A percentile compares a stretch with the other conserved stretches of the same genome.
phyloP scores from a whole-genome alignment of 2,329 filamentous ascomycete genomes.

The Aureobasidium sp. region DNA sequence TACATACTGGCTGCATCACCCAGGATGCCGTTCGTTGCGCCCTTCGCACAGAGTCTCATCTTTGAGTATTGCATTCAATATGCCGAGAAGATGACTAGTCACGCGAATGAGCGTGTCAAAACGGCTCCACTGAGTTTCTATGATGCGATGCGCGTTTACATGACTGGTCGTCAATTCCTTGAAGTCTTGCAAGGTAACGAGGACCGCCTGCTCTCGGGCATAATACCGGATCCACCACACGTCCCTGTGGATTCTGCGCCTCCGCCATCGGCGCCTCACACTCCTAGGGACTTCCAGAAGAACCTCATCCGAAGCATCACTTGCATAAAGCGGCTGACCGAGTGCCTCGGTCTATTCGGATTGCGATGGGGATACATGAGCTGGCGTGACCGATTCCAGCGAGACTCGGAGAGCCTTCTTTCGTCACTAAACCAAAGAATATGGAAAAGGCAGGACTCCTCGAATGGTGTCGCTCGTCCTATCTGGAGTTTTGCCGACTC shows the following conservation, averaged over 20 bases:
- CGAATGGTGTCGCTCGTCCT: background rate
- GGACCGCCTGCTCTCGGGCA: constrained; percentile 37
- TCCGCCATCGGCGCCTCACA: constrained; percentile 30
- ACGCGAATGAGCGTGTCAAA: constrained; percentile 53
- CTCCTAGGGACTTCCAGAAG: constrained; percentile 25
- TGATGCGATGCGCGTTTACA: constrained; percentile 79
- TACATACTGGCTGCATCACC: constrained; percentile 80
- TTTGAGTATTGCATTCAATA: constrained; percentile 86
- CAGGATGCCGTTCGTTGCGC: constrained; percentile 62
- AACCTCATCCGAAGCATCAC: constrained; percentile 37
- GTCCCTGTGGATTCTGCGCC: constrained; percentile 32
- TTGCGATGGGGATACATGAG: constrained; percentile 44
- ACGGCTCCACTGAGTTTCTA: constrained; percentile 74
- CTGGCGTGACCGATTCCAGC: constrained; percentile 44
- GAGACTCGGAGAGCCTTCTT: constrained; percentile 36
- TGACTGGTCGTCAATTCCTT: constrained; percentile 52
- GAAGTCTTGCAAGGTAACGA: constrained; percentile 49
- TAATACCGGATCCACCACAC: constrained; percentile 36
- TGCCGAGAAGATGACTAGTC: constrained; percentile 63
- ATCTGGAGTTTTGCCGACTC: background rate
- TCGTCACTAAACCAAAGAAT: constrained; percentile 37
- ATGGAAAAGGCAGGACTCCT: constrained; percentile 23
- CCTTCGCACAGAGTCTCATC: constrained; percentile 72
- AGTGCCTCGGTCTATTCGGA: constrained; percentile 41
- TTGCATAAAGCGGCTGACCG: constrained; percentile 42